A percentile compares a stretch with the other conserved stretches of the same genome.
These are phyloP conservation scores for Eutypella sp. DNA, from an alignment of 2,329 filamentous ascomycete genomes.

Conservation along the genomic window DNA sequence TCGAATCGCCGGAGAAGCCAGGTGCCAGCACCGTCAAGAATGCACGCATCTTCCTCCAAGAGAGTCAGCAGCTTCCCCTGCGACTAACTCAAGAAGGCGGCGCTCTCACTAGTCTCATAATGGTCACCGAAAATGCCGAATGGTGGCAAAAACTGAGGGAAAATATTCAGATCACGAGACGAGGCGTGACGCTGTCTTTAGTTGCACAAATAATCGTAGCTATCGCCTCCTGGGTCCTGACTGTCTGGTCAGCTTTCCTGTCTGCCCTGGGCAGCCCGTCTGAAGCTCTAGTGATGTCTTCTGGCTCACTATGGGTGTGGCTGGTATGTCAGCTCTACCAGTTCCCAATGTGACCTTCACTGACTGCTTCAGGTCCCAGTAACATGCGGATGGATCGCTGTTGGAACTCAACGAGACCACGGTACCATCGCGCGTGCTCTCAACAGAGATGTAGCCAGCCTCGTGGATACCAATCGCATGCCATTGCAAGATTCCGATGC, in stretches of 20 bases:
- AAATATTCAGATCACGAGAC: slow-evolving; percentile 8
- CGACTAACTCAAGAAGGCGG: slow-evolving; percentile 10
- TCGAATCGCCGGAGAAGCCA: slow-evolving; percentile 5
- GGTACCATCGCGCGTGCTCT: slow-evolving; percentile 8
- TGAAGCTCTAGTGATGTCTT: slow-evolving; percentile 10
- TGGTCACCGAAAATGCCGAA: slow-evolving; percentile 8
- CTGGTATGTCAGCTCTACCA: slow-evolving; percentile 7
- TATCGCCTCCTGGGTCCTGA: slow-evolving; percentile 12
- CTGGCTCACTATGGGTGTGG: slow-evolving; percentile 14
- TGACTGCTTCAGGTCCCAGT: slow-evolving; percentile 9
- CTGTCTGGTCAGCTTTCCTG: slow-evolving; percentile 7
- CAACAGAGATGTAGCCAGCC: slow-evolving; percentile 6
- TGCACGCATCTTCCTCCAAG: slow-evolving; percentile 12
- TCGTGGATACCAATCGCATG: not conserved
- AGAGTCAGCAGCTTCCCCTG: slow-evolving; percentile 10
- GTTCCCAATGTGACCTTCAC: not conserved
- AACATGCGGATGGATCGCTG: slow-evolving; percentile 12
- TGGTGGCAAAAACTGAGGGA: slow-evolving; percentile 12
- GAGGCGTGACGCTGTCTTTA: slow-evolving; percentile 11
- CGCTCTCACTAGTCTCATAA: slow-evolving; percentile 10
- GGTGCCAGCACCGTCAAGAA: slow-evolving; percentile 3
- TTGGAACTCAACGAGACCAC: slow-evolving; percentile 10
- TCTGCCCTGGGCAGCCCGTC: slow-evolving; percentile 10
- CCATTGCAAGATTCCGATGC: not conserved
- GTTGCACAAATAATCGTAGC: slow-evolving; percentile 13